phyloP scores from a whole-genome alignment of 768 basidiomycete genomes.

The Rhizopogon vinicolor region DNA sequence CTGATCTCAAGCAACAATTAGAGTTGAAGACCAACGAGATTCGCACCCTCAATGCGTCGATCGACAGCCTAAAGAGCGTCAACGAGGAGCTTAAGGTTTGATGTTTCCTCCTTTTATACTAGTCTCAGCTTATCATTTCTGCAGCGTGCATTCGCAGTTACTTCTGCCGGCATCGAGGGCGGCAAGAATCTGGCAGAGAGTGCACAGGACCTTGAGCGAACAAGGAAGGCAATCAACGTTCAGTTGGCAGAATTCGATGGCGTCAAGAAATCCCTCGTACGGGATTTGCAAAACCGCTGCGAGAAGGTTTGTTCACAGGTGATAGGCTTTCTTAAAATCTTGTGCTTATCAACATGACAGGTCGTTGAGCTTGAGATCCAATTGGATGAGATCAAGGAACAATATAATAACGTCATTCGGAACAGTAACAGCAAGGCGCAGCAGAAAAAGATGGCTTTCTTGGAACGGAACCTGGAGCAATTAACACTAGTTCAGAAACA shows the following conservation, averaged over 20 bases:
- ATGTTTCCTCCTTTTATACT: conserved; percentile 1
- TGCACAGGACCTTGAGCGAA: conserved; percentile 94
- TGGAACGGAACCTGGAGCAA: conserved; percentile 95
- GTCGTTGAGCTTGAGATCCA: conserved; percentile 99
- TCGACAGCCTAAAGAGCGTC: conserved; percentile 91
- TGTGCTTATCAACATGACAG: conserved; percentile 34
- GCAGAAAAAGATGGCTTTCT: conserved; percentile 98
- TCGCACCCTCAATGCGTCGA: conserved; percentile 74
- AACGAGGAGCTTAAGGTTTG: conserved; percentile 97
- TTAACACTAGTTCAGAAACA: conserved; percentile 96
- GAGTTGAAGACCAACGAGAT: conserved; percentile 83
- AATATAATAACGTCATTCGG: conserved; percentile 97
- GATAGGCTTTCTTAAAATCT: conserved; percentile 1
- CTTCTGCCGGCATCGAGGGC: conserved; percentile 95
- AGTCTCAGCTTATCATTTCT: conserved; percentile 1
- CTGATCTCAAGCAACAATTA: conserved; percentile 85
- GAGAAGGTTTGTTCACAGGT: conserved; percentile 69
- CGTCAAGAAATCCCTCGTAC: conserved; percentile 98
- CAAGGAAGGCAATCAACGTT: conserved; percentile 95
- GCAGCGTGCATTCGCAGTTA: conserved; percentile 94
- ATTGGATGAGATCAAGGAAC: conserved; percentile 96
- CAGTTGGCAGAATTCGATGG: conserved; percentile 98
- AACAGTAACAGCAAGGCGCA: conserved; percentile 99
- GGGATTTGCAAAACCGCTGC: conserved; percentile 97
- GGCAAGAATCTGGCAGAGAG: conserved; percentile 97